Evolutionary conservation across 768 basidiomycete species (phyloP), one percentile per base, ranked within the genome.

Genomic region (Agaricus subrufescens): DNA sequence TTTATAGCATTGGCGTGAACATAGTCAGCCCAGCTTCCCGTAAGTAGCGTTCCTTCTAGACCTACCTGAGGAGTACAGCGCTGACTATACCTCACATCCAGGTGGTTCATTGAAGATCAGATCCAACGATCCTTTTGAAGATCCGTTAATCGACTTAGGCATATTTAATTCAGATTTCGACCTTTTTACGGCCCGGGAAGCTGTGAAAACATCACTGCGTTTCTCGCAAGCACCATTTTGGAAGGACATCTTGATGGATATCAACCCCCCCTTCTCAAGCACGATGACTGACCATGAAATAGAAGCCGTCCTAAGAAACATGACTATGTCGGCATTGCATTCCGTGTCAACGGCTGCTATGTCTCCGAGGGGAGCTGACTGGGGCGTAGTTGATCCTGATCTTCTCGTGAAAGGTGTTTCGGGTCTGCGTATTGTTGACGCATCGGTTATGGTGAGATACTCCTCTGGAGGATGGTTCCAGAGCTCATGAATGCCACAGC

Each of bases 371-470:
- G 54, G 57, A 19, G 66, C 70, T 0, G 39, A 54, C 3, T 65
- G 48, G 23, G 75, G 74, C 1, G 75, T 75, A 8, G 69, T 75
- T 3, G 68, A 75, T 59, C 68, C 74, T 9, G 65, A 74, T 57
- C 60, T 78, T 47, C 58, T 51, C 38, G 71, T 77, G 9, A 75
- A 76, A 56, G 67, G 66, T 0, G 61, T 68, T 1, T 49, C 46
- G 1, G 74, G 71, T 8, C 49, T 76, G 54, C 65, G 75, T 1
- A 62, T 77, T 25, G 72, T 77, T 7, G 73, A 77, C 64, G 70
- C 70, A 6, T 72, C 71, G 12, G 63, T 67, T 56, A 57, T 71
- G 55, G 74, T 71, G 53, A 57, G 71, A 60, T 38, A 12, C 39
- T 40, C 42, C 14, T 9, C 0, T 3, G 1, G 7, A 25, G 12